Percentiles rank a stretch among this genome's conserved stretches.
These are phyloP conservation scores for Spatholobus suberectus DNA, from an alignment of 306 rosid genomes.

Conservation along the genomic window DNA sequence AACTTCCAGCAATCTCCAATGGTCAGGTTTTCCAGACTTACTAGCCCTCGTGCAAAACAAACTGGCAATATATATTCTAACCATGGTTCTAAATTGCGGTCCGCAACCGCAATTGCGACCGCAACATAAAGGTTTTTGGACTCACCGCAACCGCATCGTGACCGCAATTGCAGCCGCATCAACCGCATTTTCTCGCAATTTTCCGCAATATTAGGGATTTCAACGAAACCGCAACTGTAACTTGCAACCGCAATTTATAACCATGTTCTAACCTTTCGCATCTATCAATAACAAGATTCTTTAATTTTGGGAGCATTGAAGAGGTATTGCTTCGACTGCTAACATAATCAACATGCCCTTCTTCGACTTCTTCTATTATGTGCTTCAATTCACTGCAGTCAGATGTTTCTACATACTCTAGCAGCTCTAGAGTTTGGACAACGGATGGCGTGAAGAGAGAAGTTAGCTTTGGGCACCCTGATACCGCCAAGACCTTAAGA, in stretches of 20 bases:
- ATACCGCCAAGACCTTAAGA: too few relatives aligned
- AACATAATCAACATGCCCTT: neutral
- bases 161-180: too few relatives aligned
- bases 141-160: too few relatives aligned
- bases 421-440: neutral
- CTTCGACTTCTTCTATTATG: conserved; percentile 1
- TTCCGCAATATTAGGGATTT: too few relatives aligned
- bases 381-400: conserved; percentile 22
- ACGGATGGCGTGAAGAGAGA: neutral
- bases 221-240: too few relatives aligned
- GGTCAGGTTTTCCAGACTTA: neutral
- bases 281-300: too few relatives aligned
- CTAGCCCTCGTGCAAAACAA: neutral
- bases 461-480: conserved; percentile 3
- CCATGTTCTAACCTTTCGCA: too few relatives aligned
- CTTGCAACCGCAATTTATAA: too few relatives aligned
- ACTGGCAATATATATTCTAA: conserved; percentile 28
- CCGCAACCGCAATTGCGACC: too few relatives aligned
- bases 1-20: accelerated
- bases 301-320: conserved; percentile 19
- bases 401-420: neutral
- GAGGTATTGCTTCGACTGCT: neutral
- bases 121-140: too few relatives aligned
- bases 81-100: too few relatives aligned
- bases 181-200: too few relatives aligned